Percentiles rank a stretch among this genome's conserved stretches.
Conservation (phyloP, 176 grass and related monocot genomes). For the Echinochloa phyllopogon region DNA sequence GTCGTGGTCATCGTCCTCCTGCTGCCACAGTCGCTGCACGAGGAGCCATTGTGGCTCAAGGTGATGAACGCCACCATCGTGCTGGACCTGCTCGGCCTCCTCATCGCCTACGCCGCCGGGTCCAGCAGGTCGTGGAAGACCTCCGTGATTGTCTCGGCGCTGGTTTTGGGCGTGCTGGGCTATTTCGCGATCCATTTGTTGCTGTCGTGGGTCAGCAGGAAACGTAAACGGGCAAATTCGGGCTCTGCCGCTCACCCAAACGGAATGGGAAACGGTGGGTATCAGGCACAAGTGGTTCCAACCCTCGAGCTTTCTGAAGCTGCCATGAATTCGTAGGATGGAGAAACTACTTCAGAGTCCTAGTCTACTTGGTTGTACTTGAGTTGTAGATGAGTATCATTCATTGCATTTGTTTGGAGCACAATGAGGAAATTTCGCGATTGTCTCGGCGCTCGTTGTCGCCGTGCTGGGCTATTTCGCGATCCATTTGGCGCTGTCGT, state of each 20-base stretch:
- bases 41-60: background rate
- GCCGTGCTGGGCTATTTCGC: too few species aligned
- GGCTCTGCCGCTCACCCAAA: too few species aligned
- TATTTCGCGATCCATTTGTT: background rate
- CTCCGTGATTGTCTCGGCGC: background rate
- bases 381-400: too few species aligned
- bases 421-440: too few species aligned
- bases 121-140: background rate
- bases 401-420: too few species aligned
- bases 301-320: background rate
- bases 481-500: too few species aligned
- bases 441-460: too few species aligned
- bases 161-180: background rate
- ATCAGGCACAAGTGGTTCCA: background rate
- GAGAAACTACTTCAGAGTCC: background rate
- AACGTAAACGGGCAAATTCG: background rate
- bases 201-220: background rate
- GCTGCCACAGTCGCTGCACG: background rate
- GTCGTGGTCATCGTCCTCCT: background rate
- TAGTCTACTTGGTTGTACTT: too few species aligned
- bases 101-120: background rate
- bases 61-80: background rate
- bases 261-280: too few species aligned
- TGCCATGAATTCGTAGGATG: background rate
- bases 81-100: background rate